These are phyloP conservation scores for Phytomonas serpens DNA, from an alignment of 208 protist species.

Conservation along the genomic window DNA sequence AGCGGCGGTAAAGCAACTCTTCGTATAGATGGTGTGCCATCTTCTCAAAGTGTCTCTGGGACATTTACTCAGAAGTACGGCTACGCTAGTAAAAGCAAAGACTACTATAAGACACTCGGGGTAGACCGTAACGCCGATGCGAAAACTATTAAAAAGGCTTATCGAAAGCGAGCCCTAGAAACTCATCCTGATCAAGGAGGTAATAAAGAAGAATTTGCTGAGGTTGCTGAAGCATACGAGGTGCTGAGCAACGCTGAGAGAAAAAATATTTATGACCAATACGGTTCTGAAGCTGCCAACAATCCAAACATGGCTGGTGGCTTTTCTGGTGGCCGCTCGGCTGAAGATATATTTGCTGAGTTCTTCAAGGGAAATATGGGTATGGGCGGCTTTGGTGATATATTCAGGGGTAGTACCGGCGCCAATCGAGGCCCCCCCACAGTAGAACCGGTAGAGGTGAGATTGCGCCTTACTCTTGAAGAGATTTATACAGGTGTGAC, in stretches of 20 bases:
- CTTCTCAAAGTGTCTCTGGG: neutral
- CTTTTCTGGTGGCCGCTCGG: conserved; percentile 46
- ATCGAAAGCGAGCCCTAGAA: conserved; percentile 85
- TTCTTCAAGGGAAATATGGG: conserved; percentile 81
- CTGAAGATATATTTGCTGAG: conserved; percentile 89
- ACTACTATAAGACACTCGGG: conserved; percentile 88
- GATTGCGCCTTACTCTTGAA: conserved; percentile 68
- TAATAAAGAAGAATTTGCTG: conserved; percentile 89
- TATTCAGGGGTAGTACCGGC: conserved; percentile 38
- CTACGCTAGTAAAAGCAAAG: conserved; percentile 55
- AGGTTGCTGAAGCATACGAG: conserved; percentile 95
- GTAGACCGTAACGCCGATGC: conserved; percentile 43
- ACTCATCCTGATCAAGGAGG: conserved; percentile 90
- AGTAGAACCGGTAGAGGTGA: conserved; percentile 73
- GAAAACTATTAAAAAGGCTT: conserved; percentile 87
- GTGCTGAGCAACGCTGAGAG: conserved; percentile 95
- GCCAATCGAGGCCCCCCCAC: conserved; percentile 29
- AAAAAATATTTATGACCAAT: conserved; percentile 95
- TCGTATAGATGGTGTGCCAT: neutral
- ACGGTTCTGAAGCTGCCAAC: conserved; percentile 78
- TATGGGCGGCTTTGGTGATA: conserved; percentile 72
- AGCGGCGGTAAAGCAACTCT: neutral
- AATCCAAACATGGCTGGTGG: conserved; percentile 51
- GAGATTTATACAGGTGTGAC: conserved; percentile 77
- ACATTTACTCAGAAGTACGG: neutral